Conservation (phyloP, 495 filamentous ascomycete genomes). For the Entonaema liquescens region DNA sequence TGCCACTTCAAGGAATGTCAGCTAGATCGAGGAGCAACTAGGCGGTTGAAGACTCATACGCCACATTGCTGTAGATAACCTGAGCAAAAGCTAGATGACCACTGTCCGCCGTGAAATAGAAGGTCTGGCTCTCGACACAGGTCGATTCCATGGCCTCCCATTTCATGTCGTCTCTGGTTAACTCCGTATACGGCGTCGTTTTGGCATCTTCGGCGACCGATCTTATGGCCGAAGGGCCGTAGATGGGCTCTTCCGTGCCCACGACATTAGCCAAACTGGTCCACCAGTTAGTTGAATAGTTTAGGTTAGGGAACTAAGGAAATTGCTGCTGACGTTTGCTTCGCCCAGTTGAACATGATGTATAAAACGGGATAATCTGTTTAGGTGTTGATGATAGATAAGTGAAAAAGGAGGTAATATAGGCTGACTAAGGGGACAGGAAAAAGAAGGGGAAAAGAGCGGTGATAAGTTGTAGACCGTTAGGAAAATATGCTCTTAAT, state of each 20-base stretch:
- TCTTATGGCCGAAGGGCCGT: constrained; percentile 88
- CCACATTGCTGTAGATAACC: constrained; percentile 97
- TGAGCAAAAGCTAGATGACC: constrained; percentile 83
- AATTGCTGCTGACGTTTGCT: constrained; percentile 53
- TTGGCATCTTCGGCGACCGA: constrained; percentile 83
- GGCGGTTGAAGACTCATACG: constrained; percentile 64
- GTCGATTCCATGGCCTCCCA: constrained; percentile 86
- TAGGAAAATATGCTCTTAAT: constrained; percentile 13
- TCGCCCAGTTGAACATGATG: constrained; percentile 62
- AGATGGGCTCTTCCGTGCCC: constrained; percentile 95
- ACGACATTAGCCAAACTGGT: constrained; percentile 86
- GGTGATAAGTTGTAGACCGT: constrained; percentile 27
- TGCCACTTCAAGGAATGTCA: constrained; percentile 68
- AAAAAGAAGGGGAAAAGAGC: constrained; percentile 26
- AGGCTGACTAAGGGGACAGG: constrained; percentile 16
- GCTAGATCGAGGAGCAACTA: constrained; percentile 29
- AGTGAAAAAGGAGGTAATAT: constrained; percentile 23
- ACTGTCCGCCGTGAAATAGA: constrained; percentile 84
- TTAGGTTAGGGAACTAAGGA: constrained; percentile 13
- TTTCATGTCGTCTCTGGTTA: constrained; percentile 78
- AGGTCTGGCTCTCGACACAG: constrained; percentile 94
- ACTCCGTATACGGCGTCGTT: constrained; percentile 79
- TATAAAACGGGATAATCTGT: neutral
- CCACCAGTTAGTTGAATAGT: constrained; percentile 26
- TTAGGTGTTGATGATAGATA: constrained; percentile 25